Base-by-base conservation (phyloP, 2,329 filamentous ascomycete species). In the Chaetothyriales sp. region DNA sequence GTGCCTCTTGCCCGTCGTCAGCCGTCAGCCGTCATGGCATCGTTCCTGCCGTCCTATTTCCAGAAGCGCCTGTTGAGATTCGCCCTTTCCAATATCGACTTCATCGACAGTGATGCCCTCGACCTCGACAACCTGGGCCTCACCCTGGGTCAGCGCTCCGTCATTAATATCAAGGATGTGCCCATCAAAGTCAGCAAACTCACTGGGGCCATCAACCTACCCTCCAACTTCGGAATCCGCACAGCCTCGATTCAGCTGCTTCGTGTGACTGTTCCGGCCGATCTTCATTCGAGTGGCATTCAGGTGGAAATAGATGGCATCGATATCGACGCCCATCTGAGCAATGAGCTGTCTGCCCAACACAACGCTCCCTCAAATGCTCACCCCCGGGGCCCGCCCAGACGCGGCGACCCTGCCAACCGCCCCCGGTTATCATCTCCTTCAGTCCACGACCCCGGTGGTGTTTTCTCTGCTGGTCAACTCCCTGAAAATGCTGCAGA, bases 21-120 rank as follows among this genome's bases (percentile, higher is more conserved):
- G n/a, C n/a, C n/a, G n/a, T n/a, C n/a, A n/a, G n/a, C n/a, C n/a
- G 63, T 59, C 66, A 88, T 89, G 84, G 80, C 82, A 49, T 81
- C 77, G 64, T 80, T 86, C 64, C 77, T 92, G 62, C 81, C 87
- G 56, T 85, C 79, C 59, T 86, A 74, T 59, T 72, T 94, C 73
- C 86, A 89, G 70, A 94, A 92, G 76, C 81, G 84, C 66, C 76
- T 96, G 61, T 77, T 96, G 57, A 83, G 86, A 59, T 95, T 92
- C 71, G 86, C 83, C 47, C 73, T 98, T 43, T 83, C 84, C 20
- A 81, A 83, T 52, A 75, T 95, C 53, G 88, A 94, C 60, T 75
- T 95, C 50, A 78, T 98, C 53, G 92, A 96, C 62, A 84, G 86
- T 51, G 84, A 93, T 63, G 82, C 84, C 10, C 72, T 95, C 58